A percentile compares a stretch with the other conserved stretches of the same genome.
Evolutionary conservation across 177 flowering plant genomes (phyloP).

Genomic region (Vitis hybrid): DNA sequence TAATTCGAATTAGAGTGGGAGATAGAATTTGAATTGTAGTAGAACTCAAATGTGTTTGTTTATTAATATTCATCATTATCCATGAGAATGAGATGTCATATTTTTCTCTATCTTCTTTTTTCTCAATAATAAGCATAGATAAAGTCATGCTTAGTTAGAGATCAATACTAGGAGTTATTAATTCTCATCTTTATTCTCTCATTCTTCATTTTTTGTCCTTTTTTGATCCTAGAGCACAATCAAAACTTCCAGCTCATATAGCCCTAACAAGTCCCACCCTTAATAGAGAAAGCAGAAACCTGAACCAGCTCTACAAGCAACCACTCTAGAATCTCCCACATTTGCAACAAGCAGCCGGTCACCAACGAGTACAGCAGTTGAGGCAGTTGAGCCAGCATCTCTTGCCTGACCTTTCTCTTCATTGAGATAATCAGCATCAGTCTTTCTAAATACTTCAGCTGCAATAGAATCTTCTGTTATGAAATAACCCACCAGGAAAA

Average conservation of each 20-base stretch:
- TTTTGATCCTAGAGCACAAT: not conserved
- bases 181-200: not conserved
- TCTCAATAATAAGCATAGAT: too few relatives aligned
- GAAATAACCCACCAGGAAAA: slow-evolving; percentile 1
- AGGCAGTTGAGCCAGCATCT: slow-evolving; percentile 90
- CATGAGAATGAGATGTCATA: too few relatives aligned
- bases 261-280: slow-evolving; percentile 7
- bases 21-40: too few relatives aligned
- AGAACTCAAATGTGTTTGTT: too few relatives aligned
- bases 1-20: too few relatives aligned
- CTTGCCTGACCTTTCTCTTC: slow-evolving; percentile 66
- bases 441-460: slow-evolving; percentile 73
- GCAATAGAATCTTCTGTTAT: slow-evolving; percentile 21
- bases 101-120: too few relatives aligned
- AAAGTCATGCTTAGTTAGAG: not conserved
- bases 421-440: slow-evolving; percentile 68
- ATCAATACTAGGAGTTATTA: not conserved
- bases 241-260: not conserved
- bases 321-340: slow-evolving; percentile 94
- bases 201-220: not conserved
- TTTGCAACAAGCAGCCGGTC: slow-evolving; percentile 75
- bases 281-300: slow-evolving; percentile 35
- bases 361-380: slow-evolving; percentile 69
- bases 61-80: too few relatives aligned
- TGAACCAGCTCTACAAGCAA: slow-evolving; percentile 73